A percentile compares a stretch with the other conserved stretches of the same genome.
Conservation (phyloP, 805 yeast species). For the Starmerella bombicola region DNA sequence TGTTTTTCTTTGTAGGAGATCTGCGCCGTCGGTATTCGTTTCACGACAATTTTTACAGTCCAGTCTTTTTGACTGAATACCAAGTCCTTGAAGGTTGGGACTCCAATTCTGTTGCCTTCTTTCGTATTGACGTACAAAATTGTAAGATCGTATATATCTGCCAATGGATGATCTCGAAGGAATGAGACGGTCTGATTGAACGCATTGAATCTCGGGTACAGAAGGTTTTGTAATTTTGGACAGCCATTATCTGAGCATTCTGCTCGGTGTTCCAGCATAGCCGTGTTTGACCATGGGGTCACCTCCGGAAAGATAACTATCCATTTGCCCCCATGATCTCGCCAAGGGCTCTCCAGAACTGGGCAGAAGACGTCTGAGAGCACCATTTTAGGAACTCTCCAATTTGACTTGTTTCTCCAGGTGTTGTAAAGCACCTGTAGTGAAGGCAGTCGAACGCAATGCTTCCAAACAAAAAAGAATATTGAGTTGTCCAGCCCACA, state of each 20-base stretch:
- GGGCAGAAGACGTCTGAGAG: slow-evolving; percentile 14
- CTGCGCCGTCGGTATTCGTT: slow-evolving; percentile 6
- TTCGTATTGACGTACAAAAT: slow-evolving; percentile 31
- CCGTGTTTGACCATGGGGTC: slow-evolving; percentile 30
- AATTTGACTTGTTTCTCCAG: slow-evolving; percentile 24
- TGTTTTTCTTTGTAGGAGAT: slow-evolving; percentile 20
- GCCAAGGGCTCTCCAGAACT: slow-evolving; percentile 15
- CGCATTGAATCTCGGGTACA: slow-evolving; percentile 59
- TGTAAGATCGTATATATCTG: slow-evolving; percentile 43
- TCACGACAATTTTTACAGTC: slow-evolving; percentile 17
- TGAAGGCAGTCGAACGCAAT: slow-evolving; percentile 23
- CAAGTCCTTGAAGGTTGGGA: slow-evolving; percentile 11
- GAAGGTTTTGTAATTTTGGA: slow-evolving; percentile 46
- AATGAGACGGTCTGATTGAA: slow-evolving; percentile 23
- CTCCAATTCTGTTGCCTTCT: background rate
- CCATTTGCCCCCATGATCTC: slow-evolving; percentile 30
- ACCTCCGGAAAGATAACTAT: slow-evolving; percentile 77
- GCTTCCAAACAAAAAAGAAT: slow-evolving; percentile 29
- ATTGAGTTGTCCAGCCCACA: slow-evolving; percentile 28
- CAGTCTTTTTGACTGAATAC: slow-evolving; percentile 14
- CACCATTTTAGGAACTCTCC: slow-evolving; percentile 18
- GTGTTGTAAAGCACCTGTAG: slow-evolving; percentile 13
- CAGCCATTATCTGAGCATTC: slow-evolving; percentile 46
- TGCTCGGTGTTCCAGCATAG: slow-evolving; percentile 38
- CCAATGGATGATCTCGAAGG: slow-evolving; percentile 22